phyloP scores from a whole-genome alignment of 345 rosid genomes.

The Bretschneidera sinensis region DNA sequence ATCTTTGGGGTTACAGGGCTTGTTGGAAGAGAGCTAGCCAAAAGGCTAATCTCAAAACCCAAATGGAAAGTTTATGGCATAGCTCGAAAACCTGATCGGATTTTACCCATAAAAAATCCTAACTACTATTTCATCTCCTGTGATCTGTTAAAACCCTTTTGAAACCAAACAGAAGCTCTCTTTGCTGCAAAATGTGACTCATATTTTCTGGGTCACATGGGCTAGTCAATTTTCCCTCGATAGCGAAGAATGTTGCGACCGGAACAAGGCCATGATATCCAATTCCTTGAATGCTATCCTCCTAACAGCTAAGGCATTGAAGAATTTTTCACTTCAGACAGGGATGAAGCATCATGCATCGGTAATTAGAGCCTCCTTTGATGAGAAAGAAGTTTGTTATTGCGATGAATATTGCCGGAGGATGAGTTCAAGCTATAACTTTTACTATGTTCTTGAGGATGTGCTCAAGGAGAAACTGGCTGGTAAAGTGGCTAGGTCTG shows the following conservation, averaged over 20 bases:
- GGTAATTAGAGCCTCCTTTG: conserved; percentile 25
- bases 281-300: conserved; percentile 63
- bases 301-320: conserved; percentile 41
- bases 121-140: conserved; percentile 68
- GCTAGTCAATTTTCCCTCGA: conserved; percentile 53
- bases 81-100: conserved; percentile 52
- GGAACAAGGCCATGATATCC: conserved; percentile 61
- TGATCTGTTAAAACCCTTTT: conserved; percentile 51
- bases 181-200: conserved; percentile 47
- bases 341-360: conserved; percentile 85
- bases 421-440: conserved; percentile 29
- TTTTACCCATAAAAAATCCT: conserved; percentile 27
- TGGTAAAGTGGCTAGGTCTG: conserved; percentile 53
- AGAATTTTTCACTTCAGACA: conserved; percentile 77
- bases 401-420: conserved; percentile 66
- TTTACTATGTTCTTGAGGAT: conserved; percentile 77
- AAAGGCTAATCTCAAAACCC: conserved; percentile 38
- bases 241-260: conserved; percentile 54
- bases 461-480: conserved; percentile 51
- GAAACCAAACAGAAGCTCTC: conserved; percentile 51
- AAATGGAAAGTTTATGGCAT: conserved; percentile 83
- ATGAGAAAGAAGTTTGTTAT: conserved; percentile 15
- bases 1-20: conserved; percentile 87
- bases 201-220: conserved; percentile 90
- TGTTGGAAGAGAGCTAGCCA: conserved; percentile 72